A percentile compares a stretch with the other conserved stretches of the same genome.
phyloP scores from a whole-genome alignment of 2,329 filamentous ascomycete species.

The Talaromyces sp. region DNA sequence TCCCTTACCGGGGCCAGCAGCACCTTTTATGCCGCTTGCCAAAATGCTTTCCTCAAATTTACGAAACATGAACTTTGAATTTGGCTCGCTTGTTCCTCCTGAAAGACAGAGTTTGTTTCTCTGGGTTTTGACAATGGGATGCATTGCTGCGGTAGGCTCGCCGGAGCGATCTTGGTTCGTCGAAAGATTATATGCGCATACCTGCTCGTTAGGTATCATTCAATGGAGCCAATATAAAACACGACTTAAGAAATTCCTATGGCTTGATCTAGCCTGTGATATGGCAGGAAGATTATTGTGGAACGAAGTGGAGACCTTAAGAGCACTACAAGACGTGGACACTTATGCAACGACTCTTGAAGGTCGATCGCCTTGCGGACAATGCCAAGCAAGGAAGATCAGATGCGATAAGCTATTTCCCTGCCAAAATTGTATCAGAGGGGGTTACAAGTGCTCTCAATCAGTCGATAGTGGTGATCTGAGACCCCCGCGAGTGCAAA shows the following conservation, averaged over 20 bases:
- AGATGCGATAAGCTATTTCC: conserved; percentile 12
- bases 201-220: neutral
- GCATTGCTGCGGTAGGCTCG: neutral
- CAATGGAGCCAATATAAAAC: neutral
- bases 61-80: neutral
- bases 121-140: neutral
- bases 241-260: conserved; percentile 26
- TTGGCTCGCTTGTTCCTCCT: neutral
- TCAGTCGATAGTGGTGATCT: neutral
- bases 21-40: neutral
- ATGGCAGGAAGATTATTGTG: conserved; percentile 29
- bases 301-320: conserved; percentile 16
- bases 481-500: neutral
- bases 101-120: neutral
- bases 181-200: neutral
- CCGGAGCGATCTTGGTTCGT: neutral
- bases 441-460: neutral
- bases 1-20: neutral
- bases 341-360: neutral
- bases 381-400: conserved; percentile 8
- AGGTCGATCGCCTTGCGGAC: conserved; percentile 3
- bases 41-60: neutral
- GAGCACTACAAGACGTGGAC: neutral
- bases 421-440: conserved; percentile 12
- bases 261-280: conserved; percentile 37